phyloP scores from a whole-genome alignment of 768 basidiomycete genomes.

The Crucibulum laeve region DNA sequence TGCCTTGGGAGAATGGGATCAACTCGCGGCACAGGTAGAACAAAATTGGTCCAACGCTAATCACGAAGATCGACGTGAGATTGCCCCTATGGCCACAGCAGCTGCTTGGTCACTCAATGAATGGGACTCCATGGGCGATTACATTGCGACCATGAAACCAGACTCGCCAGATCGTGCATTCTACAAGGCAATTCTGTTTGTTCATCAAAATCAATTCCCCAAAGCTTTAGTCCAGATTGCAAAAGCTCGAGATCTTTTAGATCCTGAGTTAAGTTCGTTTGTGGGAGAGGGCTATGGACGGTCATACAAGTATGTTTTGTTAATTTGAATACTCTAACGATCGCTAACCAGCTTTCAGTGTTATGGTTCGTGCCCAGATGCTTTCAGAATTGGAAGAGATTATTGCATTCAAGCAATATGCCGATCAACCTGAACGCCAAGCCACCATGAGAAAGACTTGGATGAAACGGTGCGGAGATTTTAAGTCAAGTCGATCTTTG shows the following conservation, averaged over 20 bases:
- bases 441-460: slow-evolving; percentile 89
- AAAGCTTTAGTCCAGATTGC: slow-evolving; percentile 88
- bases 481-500: neutral
- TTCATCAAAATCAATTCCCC: slow-evolving; percentile 94
- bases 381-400: slow-evolving; percentile 97
- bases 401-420: slow-evolving; percentile 90
- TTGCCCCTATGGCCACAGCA: slow-evolving; percentile 95
- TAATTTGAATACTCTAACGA: neutral
- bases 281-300: slow-evolving; percentile 97
- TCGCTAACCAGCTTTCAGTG: slow-evolving; percentile 38
- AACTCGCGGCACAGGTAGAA: slow-evolving; percentile 79
- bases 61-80: slow-evolving; percentile 81
- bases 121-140: slow-evolving; percentile 98
- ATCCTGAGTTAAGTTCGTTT: slow-evolving; percentile 86
- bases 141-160: slow-evolving; percentile 87
- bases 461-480: slow-evolving; percentile 78
- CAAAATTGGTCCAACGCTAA: slow-evolving; percentile 83
- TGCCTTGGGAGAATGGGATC: slow-evolving; percentile 97
- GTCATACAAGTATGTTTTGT: slow-evolving; percentile 77
- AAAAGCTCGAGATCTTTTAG: slow-evolving; percentile 87
- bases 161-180: slow-evolving; percentile 95
- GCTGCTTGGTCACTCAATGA: slow-evolving; percentile 96
- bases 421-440: slow-evolving; percentile 93
- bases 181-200: slow-evolving; percentile 92
- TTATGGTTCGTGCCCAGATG: slow-evolving; percentile 98